Percentiles rank a stretch among this genome's conserved stretches.
Conservation (phyloP, 1,139 yeast species). For the Candida pseudocylindracea region DNA sequence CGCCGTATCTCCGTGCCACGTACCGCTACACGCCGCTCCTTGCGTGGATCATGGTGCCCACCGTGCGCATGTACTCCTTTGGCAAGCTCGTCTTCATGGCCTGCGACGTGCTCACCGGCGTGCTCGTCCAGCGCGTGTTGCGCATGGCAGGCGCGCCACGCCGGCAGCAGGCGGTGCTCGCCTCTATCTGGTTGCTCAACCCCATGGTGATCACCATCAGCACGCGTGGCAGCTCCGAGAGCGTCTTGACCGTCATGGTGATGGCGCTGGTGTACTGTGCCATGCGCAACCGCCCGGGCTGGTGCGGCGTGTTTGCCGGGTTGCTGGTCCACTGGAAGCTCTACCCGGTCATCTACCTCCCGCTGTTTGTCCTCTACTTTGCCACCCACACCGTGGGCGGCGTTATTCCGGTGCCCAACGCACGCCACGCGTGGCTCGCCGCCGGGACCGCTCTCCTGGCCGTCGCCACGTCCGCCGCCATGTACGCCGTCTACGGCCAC, state of each 20-base stretch:
- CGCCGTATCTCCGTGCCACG: slow-evolving; percentile 75
- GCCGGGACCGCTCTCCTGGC: slow-evolving; percentile 18
- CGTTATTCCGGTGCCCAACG: slow-evolving; percentile 6
- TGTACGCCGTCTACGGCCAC: slow-evolving; percentile 49
- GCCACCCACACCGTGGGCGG: slow-evolving; percentile 6
- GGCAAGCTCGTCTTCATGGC: slow-evolving; percentile 62
- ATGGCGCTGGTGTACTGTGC: slow-evolving; percentile 25
- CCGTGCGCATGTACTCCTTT: slow-evolving; percentile 21
- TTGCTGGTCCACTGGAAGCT: slow-evolving; percentile 74
- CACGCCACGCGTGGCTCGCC: slow-evolving; percentile 18
- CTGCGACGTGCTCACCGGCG: slow-evolving; percentile 70
- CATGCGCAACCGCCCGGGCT: no score
- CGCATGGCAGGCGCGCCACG: slow-evolving; percentile 4
- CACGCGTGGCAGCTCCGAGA: slow-evolving; percentile 87
- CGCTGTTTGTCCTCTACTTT: slow-evolving; percentile 20
- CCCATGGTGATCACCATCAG: slow-evolving; percentile 93
- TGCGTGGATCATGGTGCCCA: slow-evolving; percentile 67
- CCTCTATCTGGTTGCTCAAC: slow-evolving; percentile 67
- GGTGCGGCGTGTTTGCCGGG: slow-evolving; percentile 23
- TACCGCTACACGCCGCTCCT: slow-evolving; percentile 83
- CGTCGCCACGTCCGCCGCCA: slow-evolving; percentile 19
- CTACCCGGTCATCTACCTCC: slow-evolving; percentile 71
- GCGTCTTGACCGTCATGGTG: slow-evolving; percentile 60
- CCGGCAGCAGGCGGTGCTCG: slow-evolving; percentile 14
- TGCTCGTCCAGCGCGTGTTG: slow-evolving; percentile 25